Evolutionary conservation across 352 stramenopile genomes (phyloP).

Genomic region (Phytophthora sp.): DNA sequence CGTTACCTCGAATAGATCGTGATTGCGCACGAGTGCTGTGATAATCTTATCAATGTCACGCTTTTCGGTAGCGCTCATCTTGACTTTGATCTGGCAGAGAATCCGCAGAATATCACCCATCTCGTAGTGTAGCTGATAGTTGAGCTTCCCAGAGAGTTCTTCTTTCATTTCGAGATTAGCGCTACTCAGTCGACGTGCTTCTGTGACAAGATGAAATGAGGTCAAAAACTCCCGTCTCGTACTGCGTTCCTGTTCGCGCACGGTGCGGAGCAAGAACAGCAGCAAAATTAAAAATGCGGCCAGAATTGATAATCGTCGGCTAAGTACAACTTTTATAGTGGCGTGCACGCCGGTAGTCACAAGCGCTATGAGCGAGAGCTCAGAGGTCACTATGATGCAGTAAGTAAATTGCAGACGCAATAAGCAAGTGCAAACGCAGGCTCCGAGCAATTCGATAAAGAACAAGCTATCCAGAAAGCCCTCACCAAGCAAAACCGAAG

Average conservation of each 20-base stretch:
- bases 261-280: constrained; percentile 39
- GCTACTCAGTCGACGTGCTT: constrained; percentile 65
- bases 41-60: constrained; percentile 76
- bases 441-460: constrained; percentile 50
- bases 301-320: constrained; percentile 31
- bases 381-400: constrained; percentile 40
- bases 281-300: constrained; percentile 44
- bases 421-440: constrained; percentile 44
- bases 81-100: constrained; percentile 72
- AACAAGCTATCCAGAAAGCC: constrained; percentile 49
- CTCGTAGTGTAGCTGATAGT: constrained; percentile 75
- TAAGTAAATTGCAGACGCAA: constrained; percentile 66
- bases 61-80: constrained; percentile 54
- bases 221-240: constrained; percentile 59
- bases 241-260: constrained; percentile 52
- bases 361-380: constrained; percentile 45
- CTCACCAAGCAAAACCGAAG: constrained; percentile 35
- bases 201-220: constrained; percentile 57
- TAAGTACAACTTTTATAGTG: constrained; percentile 15
- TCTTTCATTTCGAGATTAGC: constrained; percentile 76
- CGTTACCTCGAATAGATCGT: constrained; percentile 68
- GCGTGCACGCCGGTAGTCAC: constrained; percentile 35
- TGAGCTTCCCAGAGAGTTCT: constrained; percentile 62
- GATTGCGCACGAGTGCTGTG: constrained; percentile 66
- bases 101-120: constrained; percentile 79